These are phyloP conservation scores for Stramenopiles sp. DNA, from an alignment of 352 stramenopile genomes.

Conservation along the genomic window DNA sequence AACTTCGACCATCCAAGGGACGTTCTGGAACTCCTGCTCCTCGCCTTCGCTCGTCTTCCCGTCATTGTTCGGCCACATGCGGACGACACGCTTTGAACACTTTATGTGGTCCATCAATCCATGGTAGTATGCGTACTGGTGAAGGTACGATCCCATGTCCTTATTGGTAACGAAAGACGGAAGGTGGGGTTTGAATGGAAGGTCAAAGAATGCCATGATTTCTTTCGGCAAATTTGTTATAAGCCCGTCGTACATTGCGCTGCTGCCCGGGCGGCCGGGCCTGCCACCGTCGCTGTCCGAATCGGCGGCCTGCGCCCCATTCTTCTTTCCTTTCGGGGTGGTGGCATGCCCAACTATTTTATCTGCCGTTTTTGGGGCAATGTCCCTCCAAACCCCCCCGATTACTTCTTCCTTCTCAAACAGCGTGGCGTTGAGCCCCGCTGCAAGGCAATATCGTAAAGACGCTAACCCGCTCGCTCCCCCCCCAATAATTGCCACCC, in stretches of 20 bases:
- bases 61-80: not conserved
- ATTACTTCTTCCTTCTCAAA: not conserved
- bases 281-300: not conserved
- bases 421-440: not conserved
- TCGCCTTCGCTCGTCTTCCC: not conserved
- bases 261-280: not conserved
- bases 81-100: conserved; percentile 19
- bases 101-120: conserved; percentile 27
- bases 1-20: not conserved
- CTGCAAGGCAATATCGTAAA: not conserved
- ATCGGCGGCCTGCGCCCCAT: not conserved
- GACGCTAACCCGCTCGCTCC: not conserved
- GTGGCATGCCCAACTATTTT: not conserved
- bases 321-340: not conserved
- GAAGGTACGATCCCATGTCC: conserved; percentile 34
- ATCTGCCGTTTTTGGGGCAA: no score
- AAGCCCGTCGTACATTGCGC: conserved; percentile 35
- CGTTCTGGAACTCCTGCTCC: not conserved
- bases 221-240: conserved; percentile 44
- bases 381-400: not conserved
- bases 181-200: conserved; percentile 27
- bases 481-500: not conserved
- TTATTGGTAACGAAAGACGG: conserved; percentile 34
- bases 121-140: conserved; percentile 29
- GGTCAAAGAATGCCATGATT: conserved; percentile 42